These are phyloP conservation scores for Phyllosticta citriasiana DNA, from an alignment of 2,329 filamentous ascomycete genomes.

Conservation along the genomic window DNA sequence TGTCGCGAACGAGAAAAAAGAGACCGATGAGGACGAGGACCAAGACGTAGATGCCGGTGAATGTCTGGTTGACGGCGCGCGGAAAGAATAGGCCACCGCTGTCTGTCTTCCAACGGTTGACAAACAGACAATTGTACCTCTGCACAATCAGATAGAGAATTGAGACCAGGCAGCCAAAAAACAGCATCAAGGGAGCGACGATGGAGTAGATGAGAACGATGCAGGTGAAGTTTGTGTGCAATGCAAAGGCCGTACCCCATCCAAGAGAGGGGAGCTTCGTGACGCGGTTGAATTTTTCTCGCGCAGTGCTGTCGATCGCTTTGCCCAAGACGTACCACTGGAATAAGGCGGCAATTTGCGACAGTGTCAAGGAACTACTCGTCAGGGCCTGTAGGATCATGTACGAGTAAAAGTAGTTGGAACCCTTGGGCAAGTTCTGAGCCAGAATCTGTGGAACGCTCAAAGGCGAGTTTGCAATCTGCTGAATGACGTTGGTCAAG, in stretches of 20 bases:
- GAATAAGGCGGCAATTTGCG: conserved; percentile 71
- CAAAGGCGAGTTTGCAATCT: conserved; percentile 55
- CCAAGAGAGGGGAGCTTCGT: conserved; percentile 65
- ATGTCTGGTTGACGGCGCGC: conserved; percentile 86
- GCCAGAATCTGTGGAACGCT: conserved; percentile 64
- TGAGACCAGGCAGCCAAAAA: conserved; percentile 93
- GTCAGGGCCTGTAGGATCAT: conserved; percentile 74
- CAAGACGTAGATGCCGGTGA: conserved; percentile 91
- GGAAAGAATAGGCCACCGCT: conserved; percentile 91
- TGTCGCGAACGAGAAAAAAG: conserved; percentile 67
- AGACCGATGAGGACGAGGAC: conserved; percentile 81
- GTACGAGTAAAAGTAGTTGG: conserved; percentile 98
- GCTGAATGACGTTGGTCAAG: conserved; percentile 54
- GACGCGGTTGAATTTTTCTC: conserved; percentile 77
- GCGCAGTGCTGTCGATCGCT: conserved; percentile 70
- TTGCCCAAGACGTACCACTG: conserved; percentile 75
- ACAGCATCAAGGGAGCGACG: conserved; percentile 77
- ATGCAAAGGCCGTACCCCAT: conserved; percentile 91
- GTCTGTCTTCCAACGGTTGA: conserved; percentile 79
- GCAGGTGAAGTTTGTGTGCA: conserved; percentile 93
- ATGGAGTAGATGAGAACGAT: conserved; percentile 82
- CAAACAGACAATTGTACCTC: conserved; percentile 93
- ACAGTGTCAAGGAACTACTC: conserved; percentile 69
- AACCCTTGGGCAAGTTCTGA: conserved; percentile 68
- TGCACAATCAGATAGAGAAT: conserved; percentile 86